These are phyloP conservation scores for Spinellus fusiger DNA, from an alignment of 192 early-diverging fungal genomes.

Conservation along the genomic window DNA sequence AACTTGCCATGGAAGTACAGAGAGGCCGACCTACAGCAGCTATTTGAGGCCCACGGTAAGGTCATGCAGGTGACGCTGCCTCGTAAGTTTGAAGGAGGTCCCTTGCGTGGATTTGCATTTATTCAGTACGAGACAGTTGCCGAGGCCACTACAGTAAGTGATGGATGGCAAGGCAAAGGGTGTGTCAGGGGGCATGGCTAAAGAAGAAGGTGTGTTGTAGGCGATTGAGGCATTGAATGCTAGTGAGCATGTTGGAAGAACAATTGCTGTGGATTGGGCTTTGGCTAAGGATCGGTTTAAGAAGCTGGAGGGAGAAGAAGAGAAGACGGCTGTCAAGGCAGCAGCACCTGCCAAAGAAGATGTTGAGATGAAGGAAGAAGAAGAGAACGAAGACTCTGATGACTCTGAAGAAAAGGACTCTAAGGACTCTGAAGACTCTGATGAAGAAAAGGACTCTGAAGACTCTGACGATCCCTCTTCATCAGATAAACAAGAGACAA, in stretches of 20 bases:
- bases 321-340: constrained; percentile 34
- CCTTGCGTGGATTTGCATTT: constrained; percentile 85
- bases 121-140: constrained; percentile 72
- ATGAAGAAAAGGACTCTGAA: constrained; percentile 15
- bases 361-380: constrained; percentile 32
- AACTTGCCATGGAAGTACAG: constrained; percentile 76
- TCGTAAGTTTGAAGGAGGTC: constrained; percentile 66
- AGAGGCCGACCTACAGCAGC: constrained; percentile 56
- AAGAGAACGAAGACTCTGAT: constrained; percentile 20
- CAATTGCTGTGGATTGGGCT: constrained; percentile 81
- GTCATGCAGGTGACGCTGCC: constrained; percentile 71
- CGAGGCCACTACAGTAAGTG: constrained; percentile 54
- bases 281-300: constrained; percentile 69
- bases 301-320: constrained; percentile 42
- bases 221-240: constrained; percentile 72
- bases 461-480: constrained; percentile 34
- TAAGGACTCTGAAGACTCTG: constrained; percentile 32
- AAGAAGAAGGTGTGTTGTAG: constrained; percentile 9
- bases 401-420: constrained; percentile 45
- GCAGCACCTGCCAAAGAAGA: constrained; percentile 29
- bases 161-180: not conserved
- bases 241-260: constrained; percentile 59
- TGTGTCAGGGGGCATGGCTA: too few relatives aligned
- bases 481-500: constrained; percentile 33
- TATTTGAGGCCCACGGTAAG: constrained; percentile 63